Evolutionary conservation across 805 yeast genomes (phyloP).

Genomic region (Schwanniomyces occidentalis): DNA sequence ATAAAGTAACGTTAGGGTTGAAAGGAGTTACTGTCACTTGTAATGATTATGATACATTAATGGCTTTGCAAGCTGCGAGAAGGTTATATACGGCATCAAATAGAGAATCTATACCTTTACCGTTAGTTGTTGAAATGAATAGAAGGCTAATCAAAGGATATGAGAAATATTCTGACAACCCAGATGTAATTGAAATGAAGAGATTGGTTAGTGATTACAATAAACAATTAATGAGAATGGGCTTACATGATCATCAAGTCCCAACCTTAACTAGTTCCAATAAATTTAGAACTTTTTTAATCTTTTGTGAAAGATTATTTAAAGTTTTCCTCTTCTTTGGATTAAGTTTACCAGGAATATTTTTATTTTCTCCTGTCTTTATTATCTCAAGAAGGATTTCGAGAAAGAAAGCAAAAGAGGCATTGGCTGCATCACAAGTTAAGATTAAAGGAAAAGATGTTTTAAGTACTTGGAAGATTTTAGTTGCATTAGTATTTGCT

Average conservation of each 20-base stretch:
- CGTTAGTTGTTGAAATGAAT: conserved; percentile 44
- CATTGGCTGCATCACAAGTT: conserved; percentile 38
- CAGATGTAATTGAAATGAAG: conserved; percentile 33
- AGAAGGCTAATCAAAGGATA: conserved; percentile 39
- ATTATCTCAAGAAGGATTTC: conserved; percentile 35
- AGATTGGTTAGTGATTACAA: conserved; percentile 35
- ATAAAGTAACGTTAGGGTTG: conserved; percentile 30
- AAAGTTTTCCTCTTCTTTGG: conserved; percentile 30
- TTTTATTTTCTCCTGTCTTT: conserved; percentile 42
- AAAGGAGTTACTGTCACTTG: conserved; percentile 43
- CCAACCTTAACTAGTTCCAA: conserved; percentile 25
- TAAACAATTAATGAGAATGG: conserved; percentile 27
- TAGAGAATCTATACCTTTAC: conserved; percentile 37
- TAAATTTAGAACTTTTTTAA: conserved; percentile 20
- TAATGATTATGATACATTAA: conserved; percentile 42
- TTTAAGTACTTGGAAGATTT: conserved; percentile 43
- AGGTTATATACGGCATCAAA: conserved; percentile 37
- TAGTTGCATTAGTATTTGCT: conserved; percentile 42
- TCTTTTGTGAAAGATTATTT: conserved; percentile 25
- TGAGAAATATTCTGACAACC: conserved; percentile 30
- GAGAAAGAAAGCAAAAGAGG: conserved; percentile 34
- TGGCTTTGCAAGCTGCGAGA: conserved; percentile 44
- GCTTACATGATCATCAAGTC: conserved; percentile 44
- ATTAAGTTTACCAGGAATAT: conserved; percentile 37
- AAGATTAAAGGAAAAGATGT: conserved; percentile 44